Evolutionary conservation across 2,329 filamentous ascomycete genomes (phyloP).

Genomic region (Epichloe gansuensis): DNA sequence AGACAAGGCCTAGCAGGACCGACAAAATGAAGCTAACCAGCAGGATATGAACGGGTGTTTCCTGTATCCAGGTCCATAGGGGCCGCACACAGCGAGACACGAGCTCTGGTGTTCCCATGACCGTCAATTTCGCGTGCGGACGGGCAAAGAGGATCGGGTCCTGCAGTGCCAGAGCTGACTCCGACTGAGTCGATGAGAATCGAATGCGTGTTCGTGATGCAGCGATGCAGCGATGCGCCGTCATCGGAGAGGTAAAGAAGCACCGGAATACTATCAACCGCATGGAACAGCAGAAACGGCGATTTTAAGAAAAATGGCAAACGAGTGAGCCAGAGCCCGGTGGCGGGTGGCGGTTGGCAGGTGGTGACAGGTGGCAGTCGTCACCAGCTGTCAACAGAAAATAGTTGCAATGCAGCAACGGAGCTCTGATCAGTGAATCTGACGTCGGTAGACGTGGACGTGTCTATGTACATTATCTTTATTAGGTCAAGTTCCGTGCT

Average conservation of each 20-base stretch:
- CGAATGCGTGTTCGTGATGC: not conserved
- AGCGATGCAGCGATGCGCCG: not conserved
- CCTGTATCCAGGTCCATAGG: conserved; percentile 23
- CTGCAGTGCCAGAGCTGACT: not conserved
- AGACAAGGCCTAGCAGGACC: conserved; percentile 22
- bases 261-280: not conserved
- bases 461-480: not conserved
- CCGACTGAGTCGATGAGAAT: not conserved
- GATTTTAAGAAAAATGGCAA: not conserved
- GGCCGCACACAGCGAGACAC: conserved; percentile 23
- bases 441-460: conserved; percentile 1
- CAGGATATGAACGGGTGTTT: conserved; percentile 28
- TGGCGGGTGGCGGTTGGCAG: not conserved
- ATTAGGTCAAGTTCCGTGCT: not conserved
- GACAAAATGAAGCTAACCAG: conserved; percentile 23
- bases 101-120: conserved; percentile 15
- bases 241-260: not conserved
- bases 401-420: not conserved
- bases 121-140: not conserved
- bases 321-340: not conserved
- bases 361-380: not conserved
- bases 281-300: not conserved
- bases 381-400: not conserved
- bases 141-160: not conserved
- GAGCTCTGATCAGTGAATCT: not conserved